phyloP scores from a whole-genome alignment of 352 stramenopile genomes.

The Pythium chondricola region DNA sequence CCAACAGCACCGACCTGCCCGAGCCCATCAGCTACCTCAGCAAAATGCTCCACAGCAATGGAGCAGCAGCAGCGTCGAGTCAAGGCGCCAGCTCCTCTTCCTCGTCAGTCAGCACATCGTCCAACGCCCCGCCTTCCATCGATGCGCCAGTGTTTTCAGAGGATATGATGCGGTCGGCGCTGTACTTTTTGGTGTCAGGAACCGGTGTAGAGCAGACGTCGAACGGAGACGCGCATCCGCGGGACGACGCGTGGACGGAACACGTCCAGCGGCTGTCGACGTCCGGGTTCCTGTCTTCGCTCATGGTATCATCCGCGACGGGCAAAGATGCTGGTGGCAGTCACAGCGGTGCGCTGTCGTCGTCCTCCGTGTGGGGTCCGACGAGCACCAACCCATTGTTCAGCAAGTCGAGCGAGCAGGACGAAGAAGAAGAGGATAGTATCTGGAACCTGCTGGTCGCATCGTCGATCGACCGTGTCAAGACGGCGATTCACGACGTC shows the following conservation, averaged over 20 bases:
- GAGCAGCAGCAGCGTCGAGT: neutral
- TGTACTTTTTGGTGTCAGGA: slow-evolving; percentile 65
- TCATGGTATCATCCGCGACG: slow-evolving; percentile 49
- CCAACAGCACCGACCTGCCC: slow-evolving; percentile 47
- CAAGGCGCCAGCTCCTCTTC: neutral
- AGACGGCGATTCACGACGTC: slow-evolving; percentile 37
- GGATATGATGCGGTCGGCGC: slow-evolving; percentile 49
- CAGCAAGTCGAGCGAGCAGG: slow-evolving; percentile 30
- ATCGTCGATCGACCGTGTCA: slow-evolving; percentile 64
- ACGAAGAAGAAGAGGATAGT: slow-evolving; percentile 50
- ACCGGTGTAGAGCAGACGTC: too few species aligned
- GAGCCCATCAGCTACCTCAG: slow-evolving; percentile 63
- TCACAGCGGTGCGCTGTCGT: slow-evolving; percentile 3
- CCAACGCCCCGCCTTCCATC: neutral
- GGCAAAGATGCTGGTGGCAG: slow-evolving; percentile 13
- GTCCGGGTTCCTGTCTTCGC: slow-evolving; percentile 35
- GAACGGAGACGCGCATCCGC: slow-evolving; percentile 25
- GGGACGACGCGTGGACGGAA: slow-evolving; percentile 10
- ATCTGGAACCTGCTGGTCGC: slow-evolving; percentile 68
- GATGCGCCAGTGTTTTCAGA: slow-evolving; percentile 40
- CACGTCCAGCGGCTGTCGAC: slow-evolving; percentile 24
- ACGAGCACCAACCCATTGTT: slow-evolving; percentile 37
- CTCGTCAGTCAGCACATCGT: neutral
- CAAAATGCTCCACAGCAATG: slow-evolving; percentile 14
- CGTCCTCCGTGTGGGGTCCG: slow-evolving; percentile 6